These are phyloP conservation scores for Diutina catenulata DNA, from an alignment of 1,139 yeast species.

Conservation along the genomic window DNA sequence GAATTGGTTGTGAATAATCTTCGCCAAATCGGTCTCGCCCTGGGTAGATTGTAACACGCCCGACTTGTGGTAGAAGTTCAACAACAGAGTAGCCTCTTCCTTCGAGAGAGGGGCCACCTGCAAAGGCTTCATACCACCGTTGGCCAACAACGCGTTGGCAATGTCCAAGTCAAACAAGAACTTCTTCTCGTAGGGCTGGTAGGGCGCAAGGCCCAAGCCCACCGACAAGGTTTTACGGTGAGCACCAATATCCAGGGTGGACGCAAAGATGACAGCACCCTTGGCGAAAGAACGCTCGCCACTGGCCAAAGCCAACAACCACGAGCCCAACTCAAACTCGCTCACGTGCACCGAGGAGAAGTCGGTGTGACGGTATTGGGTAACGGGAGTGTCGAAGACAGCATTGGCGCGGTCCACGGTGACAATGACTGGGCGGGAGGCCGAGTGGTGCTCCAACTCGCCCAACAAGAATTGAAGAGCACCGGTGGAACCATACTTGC, in stretches of 20 bases:
- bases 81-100: conserved; percentile 41
- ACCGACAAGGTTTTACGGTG: conserved; percentile 43
- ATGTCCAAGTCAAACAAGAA: conserved; percentile 43
- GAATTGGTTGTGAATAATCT: conserved; percentile 1
- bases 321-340: conserved; percentile 57
- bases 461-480: conserved; percentile 43
- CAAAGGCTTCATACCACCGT: conserved; percentile 37
- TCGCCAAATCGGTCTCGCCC: neutral
- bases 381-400: conserved; percentile 40
- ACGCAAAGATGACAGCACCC: conserved; percentile 63
- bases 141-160: conserved; percentile 34
- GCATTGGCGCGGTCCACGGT: conserved; percentile 71
- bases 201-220: conserved; percentile 42
- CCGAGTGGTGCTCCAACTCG: conserved; percentile 37
- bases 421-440: conserved; percentile 46
- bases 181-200: conserved; percentile 45
- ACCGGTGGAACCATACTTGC: conserved; percentile 20
- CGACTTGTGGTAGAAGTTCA: conserved; percentile 43
- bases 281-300: conserved; percentile 41
- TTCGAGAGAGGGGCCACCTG: conserved; percentile 39
- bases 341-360: conserved; percentile 49
- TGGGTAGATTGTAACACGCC: conserved; percentile 29
- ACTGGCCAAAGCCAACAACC: conserved; percentile 42
- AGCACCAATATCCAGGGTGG: conserved; percentile 24
- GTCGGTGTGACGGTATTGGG: conserved; percentile 50